Conservation (phyloP, 192 early-diverging fungal genomes). For the Allomyces arbusculus region DNA sequence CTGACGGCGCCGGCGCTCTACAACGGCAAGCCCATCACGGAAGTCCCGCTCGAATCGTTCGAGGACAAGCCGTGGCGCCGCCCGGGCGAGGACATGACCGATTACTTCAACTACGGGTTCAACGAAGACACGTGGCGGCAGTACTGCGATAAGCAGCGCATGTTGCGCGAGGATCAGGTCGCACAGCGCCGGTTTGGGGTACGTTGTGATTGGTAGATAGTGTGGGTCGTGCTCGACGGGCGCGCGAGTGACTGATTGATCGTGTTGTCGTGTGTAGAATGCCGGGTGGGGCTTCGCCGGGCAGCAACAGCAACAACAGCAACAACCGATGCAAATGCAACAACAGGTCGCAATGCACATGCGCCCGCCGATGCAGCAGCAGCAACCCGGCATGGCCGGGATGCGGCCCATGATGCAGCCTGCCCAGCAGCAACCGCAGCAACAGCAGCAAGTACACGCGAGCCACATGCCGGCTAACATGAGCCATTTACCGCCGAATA, state of each 20-base stretch:
- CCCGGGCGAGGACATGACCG: conserved; percentile 69
- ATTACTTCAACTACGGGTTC: conserved; percentile 99
- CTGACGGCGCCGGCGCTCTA: not conserved
- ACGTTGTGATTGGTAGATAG: not conserved
- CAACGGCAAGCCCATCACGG: conserved; percentile 61
- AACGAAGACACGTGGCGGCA: conserved; percentile 87
- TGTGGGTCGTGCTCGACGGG: too few relatives aligned
- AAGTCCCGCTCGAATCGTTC: conserved; percentile 72
- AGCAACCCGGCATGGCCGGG: not conserved
- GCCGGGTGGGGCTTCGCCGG: not conserved
- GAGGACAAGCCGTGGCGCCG: conserved; percentile 97
- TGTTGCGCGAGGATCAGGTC: conserved; percentile 46
- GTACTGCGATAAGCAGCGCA: conserved; percentile 85
- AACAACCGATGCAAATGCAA: not conserved
- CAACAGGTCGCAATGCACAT: not conserved
- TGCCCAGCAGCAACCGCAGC: not conserved
- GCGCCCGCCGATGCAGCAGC: not conserved
- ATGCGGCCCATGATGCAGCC: not conserved
- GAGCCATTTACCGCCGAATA: too few relatives aligned
- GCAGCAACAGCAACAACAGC: not conserved
- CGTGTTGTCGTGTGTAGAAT: not conserved
- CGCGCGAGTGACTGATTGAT: not conserved
- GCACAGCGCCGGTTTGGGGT: not conserved
- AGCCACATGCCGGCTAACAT: too few relatives aligned
- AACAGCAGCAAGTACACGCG: not conserved